Base-by-base conservation (phyloP, 1,284 basidiomycete genomes). In the Ustilago vetiveriae region DNA sequence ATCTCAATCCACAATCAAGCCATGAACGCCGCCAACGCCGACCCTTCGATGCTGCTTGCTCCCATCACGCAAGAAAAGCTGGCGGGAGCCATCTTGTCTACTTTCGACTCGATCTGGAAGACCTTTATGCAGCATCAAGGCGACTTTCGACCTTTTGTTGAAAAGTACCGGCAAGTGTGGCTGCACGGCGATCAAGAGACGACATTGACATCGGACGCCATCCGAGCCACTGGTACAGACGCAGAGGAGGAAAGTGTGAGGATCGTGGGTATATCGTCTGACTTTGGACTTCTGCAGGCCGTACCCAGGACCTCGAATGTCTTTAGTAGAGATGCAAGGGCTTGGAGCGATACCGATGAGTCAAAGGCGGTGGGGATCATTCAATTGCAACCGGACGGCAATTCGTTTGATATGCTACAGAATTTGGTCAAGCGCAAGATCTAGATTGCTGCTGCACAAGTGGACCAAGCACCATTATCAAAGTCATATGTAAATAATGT, bases 371-470 rank as follows among this genome's bases (percentile, higher is more conserved):
- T 35, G 27, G 64, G 63, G 30, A 38, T 67, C 30, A 84, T 88
- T 37, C 87, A 89, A 74, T 78, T 89, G 19, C 95, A 97, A 82
- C 96, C 95, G 3, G 94, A 98, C 78, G 93, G 94, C 26, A 99
- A 99, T 82, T 92, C 91, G 78, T 98, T 98, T 77, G 95, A 98
- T 82, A 86, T 98, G 78, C 91, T 98, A 89, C 87, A 89, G 48
- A 92, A 92, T 26, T 83, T 98, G 80, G 94, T 98, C 78, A 88
- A 86, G 83, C 83, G 85, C 19, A 91, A 90, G 82, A 67, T 63
- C 32, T 84, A 40, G 37, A 22, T n/a, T n/a, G n/a, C n/a, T n/a
- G n/a, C n/a, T n/a, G n/a, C n/a, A n/a, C n/a, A n/a, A n/a, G n/a
- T n/a, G n/a, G n/a, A n/a, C n/a, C n/a, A n/a, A n/a, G n/a, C n/a